These are phyloP conservation scores for Cryphonectria parasitica DNA, from an alignment of 2,329 filamentous ascomycete genomes.

Conservation along the genomic window DNA sequence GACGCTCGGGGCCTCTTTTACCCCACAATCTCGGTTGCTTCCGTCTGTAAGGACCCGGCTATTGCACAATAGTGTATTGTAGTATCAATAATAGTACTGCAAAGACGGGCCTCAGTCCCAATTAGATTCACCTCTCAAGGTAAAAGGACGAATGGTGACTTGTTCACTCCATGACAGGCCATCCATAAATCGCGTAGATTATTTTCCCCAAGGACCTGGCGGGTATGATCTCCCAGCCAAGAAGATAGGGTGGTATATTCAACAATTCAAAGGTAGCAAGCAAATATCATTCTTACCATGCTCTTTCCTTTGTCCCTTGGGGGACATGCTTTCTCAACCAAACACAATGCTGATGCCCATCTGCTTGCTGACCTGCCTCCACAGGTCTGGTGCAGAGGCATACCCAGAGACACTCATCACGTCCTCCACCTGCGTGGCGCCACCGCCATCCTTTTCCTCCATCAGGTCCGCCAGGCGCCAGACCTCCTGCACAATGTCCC, in stretches of 20 bases:
- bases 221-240: neutral
- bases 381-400: conserved; percentile 46
- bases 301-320: neutral
- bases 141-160: too few relatives aligned
- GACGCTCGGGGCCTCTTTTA: too few relatives aligned
- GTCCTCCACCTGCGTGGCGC: conserved; percentile 4
- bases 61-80: too few relatives aligned
- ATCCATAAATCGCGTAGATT: neutral
- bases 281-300: neutral
- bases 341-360: conserved; percentile 64
- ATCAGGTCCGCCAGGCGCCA: conserved; percentile 57
- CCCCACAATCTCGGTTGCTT: too few relatives aligned
- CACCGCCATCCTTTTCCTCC: conserved; percentile 29
- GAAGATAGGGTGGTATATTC: neutral
- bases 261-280: neutral
- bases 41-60: too few relatives aligned
- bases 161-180: too few relatives aligned
- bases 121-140: too few relatives aligned
- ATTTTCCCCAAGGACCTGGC: neutral
- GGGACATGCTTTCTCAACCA: conserved; percentile 46
- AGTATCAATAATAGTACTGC: too few relatives aligned
- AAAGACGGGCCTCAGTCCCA: too few relatives aligned
- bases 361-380: conserved; percentile 61
- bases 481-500: conserved; percentile 64
- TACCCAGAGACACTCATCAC: conserved; percentile 1